Percentiles rank a stretch among this genome's conserved stretches.
Evolutionary conservation across 169 alveolate species (phyloP).

Genomic region (Neospora caninum): DNA sequence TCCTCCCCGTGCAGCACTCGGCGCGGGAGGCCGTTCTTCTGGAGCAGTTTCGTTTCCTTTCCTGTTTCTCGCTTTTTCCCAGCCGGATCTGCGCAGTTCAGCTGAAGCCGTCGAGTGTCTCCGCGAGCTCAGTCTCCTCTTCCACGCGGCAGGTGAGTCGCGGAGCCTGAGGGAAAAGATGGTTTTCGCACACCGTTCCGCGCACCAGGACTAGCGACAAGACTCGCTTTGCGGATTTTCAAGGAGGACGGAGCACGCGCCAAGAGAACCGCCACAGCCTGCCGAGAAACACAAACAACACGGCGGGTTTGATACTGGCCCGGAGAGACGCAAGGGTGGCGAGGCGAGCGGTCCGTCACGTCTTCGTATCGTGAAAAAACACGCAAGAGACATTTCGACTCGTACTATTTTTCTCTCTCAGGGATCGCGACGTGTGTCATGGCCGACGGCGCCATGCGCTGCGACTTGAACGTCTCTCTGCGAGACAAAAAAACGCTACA

Average conservation of each 20-base stretch:
- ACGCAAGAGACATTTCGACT: background rate
- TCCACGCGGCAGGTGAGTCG: conserved; percentile 12
- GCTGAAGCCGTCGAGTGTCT: conserved; percentile 23
- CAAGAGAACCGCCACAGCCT: too few relatives aligned
- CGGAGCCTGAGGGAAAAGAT: too few relatives aligned
- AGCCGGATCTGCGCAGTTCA: background rate
- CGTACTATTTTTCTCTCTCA: background rate
- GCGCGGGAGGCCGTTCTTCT: background rate
- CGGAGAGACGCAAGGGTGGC: too few relatives aligned
- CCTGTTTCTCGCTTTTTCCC: background rate
- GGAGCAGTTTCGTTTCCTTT: background rate
- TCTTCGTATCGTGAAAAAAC: too few relatives aligned
- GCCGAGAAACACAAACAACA: too few relatives aligned
- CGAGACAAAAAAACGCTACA: background rate
- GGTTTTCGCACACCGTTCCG: background rate
- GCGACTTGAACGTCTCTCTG: conserved; percentile 59
- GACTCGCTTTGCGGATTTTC: too few relatives aligned
- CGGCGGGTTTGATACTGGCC: too few relatives aligned
- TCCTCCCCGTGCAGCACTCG: background rate
- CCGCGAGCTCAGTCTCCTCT: background rate
- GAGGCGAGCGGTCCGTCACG: too few relatives aligned
- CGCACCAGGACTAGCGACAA: too few relatives aligned
- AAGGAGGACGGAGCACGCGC: too few relatives aligned
- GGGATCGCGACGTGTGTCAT: conserved; percentile 38
- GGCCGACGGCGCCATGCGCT: conserved; percentile 55